These are phyloP conservation scores for Lablab purpureus DNA, from an alignment of 306 rosid species.

Conservation along the genomic window DNA sequence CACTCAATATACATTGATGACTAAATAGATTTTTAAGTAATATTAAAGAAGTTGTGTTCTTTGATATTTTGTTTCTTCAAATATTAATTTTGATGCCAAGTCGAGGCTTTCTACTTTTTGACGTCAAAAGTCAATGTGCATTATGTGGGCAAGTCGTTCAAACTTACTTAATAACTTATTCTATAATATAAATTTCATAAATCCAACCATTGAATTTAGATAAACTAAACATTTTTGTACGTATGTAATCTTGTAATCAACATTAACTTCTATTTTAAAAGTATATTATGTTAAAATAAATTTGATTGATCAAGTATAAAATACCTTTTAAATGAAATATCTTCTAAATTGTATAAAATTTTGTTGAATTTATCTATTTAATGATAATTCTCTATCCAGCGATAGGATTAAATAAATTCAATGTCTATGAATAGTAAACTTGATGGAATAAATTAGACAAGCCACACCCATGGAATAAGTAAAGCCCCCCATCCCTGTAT, in stretches of 20 bases:
- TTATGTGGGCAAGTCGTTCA: neutral
- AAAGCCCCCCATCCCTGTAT: neutral
- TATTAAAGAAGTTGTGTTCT: neutral
- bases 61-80: neutral
- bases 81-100: neutral
- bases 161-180: neutral
- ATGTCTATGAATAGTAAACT: too few relatives aligned
- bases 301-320: too few relatives aligned
- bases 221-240: neutral
- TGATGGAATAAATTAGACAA: too few relatives aligned
- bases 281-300: neutral
- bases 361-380: neutral
- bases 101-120: neutral
- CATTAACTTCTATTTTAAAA: neutral
- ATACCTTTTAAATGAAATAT: neutral
- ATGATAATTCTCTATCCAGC: neutral
- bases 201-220: neutral
- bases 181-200: neutral
- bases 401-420: too few relatives aligned
- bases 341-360: too few relatives aligned
- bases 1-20: neutral
- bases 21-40: neutral
- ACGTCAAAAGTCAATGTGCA: slow-evolving; percentile 3
- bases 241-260: neutral
- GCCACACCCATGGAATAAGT: too few relatives aligned